phyloP scores from a whole-genome alignment of 106 monocot species.

The Dendrobium chrysotoxum region DNA sequence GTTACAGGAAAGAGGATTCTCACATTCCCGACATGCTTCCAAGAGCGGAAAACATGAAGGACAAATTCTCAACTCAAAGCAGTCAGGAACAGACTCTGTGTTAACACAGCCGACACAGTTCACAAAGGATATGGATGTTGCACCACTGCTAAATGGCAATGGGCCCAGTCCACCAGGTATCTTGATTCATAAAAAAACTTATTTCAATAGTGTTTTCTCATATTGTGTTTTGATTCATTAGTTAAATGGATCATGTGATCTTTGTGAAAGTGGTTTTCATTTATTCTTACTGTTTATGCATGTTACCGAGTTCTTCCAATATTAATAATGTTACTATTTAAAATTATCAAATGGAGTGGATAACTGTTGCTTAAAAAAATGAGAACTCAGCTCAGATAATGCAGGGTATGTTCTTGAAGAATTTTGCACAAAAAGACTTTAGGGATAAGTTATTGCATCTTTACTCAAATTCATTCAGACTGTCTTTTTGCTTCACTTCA shows the following conservation, averaged over 20 bases:
- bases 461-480: too few relatives aligned
- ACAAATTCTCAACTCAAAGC: neutral
- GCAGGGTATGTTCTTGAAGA: too few relatives aligned
- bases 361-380: too few relatives aligned
- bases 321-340: too few relatives aligned
- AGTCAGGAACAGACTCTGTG: neutral
- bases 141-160: neutral
- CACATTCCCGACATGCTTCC: constrained; percentile 29
- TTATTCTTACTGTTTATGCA: neutral
- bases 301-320: neutral
- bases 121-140: constrained; percentile 1
- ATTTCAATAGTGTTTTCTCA: neutral
- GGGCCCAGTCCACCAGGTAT: constrained; percentile 18
- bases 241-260: neutral
- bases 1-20: constrained; percentile 47
- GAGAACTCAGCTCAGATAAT: too few relatives aligned
- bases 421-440: too few relatives aligned
- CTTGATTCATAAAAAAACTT: neutral
- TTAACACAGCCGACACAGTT: neutral
- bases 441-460: too few relatives aligned
- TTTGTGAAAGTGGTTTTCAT: neutral
- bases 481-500: too few relatives aligned
- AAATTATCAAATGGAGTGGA: too few relatives aligned
- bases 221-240: neutral
- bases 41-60: constrained; percentile 27